These are phyloP conservation scores for Silybum marianum DNA, from an alignment of 129 eudicot genomes.

Conservation along the genomic window DNA sequence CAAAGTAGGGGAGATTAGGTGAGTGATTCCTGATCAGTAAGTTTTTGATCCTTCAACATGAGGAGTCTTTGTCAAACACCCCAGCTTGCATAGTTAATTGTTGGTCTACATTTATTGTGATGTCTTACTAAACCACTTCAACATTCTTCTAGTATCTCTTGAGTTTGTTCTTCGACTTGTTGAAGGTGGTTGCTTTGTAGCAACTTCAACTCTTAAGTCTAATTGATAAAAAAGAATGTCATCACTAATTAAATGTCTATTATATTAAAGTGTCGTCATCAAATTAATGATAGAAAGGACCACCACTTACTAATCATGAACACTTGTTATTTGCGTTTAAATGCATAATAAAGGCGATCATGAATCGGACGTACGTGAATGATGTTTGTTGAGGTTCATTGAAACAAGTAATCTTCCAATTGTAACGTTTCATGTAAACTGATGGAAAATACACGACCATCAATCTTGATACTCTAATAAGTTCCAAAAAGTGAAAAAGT, in stretches of 20 bases:
- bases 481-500: not conserved
- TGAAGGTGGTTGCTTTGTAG: not conserved
- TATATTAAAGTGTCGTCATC: no score
- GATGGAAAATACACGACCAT: not conserved
- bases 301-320: not conserved
- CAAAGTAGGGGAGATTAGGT: not conserved
- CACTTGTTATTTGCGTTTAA: no score
- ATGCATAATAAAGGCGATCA: not conserved
- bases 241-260: no score
- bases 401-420: not conserved
- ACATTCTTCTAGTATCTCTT: not conserved
- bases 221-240: no score
- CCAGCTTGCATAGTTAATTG: not conserved
- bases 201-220: not conserved
- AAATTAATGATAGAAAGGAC: not conserved
- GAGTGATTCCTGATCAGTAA: not conserved
- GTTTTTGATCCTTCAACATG: not conserved
- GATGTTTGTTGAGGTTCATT: not conserved
- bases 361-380: not conserved
- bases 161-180: not conserved
- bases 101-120: not conserved
- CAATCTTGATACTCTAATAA: not conserved
- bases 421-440: not conserved
- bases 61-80: not conserved
- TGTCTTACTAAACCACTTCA: not conserved